Percentiles rank a stretch among this genome's conserved stretches.
These are phyloP conservation scores for Penicillium herquei DNA, from an alignment of 495 filamentous ascomycete genomes.

Conservation along the genomic window DNA sequence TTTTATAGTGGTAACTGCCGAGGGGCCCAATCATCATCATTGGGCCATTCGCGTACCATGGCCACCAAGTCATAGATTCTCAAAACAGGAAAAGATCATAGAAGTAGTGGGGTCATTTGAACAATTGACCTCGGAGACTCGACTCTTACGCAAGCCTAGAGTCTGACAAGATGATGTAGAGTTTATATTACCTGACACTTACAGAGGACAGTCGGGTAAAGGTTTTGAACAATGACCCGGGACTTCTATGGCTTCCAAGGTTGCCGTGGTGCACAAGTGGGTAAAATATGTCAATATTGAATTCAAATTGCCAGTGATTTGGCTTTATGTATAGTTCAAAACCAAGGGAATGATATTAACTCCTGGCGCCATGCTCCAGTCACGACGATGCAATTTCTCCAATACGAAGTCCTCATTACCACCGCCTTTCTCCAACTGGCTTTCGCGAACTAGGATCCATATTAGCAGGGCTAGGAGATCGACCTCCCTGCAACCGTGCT, in stretches of 20 bases:
- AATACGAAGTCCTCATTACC: conserved; percentile 10
- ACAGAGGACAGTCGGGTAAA: background rate
- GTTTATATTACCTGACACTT: background rate
- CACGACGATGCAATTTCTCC: conserved; percentile 17
- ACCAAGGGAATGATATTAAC: conserved; percentile 11
- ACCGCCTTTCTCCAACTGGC: conserved; percentile 31
- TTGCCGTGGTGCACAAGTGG: too few species aligned
- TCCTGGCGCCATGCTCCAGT: conserved; percentile 22
- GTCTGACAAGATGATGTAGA: background rate
- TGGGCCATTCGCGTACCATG: background rate
- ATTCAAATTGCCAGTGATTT: too few species aligned
- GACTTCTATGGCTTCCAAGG: too few species aligned
- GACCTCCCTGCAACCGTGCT: conserved; percentile 59
- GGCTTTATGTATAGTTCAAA: background rate
- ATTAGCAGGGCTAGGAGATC: conserved; percentile 37
- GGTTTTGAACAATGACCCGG: too few species aligned
- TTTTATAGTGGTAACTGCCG: background rate
- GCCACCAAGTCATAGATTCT: background rate
- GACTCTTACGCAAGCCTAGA: background rate
- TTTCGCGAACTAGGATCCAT: conserved; percentile 37
- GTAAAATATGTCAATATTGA: too few species aligned
- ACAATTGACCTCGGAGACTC: background rate
- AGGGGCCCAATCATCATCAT: background rate
- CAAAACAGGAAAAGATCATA: background rate
- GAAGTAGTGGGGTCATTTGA: background rate